Base-by-base conservation (phyloP, 1,284 basidiomycete genomes). In the Pascua sp. region DNA sequence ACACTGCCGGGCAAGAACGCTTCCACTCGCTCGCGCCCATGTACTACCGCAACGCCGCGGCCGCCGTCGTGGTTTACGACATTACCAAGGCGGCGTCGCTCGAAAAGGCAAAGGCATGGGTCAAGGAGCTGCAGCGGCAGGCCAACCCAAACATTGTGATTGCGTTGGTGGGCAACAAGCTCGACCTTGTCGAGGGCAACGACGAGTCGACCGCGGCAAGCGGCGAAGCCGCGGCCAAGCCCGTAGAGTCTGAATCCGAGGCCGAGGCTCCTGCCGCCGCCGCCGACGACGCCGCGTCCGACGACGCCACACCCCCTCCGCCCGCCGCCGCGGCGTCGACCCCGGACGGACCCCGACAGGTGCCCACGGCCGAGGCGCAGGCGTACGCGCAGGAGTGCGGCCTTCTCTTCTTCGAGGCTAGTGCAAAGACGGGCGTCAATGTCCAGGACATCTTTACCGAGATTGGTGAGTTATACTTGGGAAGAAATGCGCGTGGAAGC, bases 31-130 rank as follows among this genome's bases (percentile, higher is more conserved):
- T 79, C 58, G 81, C 81, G 1, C 94, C 94, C 57, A 96, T 98
- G 90, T 98, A 98, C 82, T 98, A 98, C 83, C 87, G 96, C 75
- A 95, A 94, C 71, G 92, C 94, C 62, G 91, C 95, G 70, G 95
- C 95, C 56, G 95, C 96, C 32, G 85, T 98, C 53, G 84, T 98
- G 61, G 85, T 98, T 67, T 98, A 98, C 80, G 95, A 98, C 81
- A 93, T 98, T 67, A 98, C 96, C 68, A 79, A 79, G 61, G 70
- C 77, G 43, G 75, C 89, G 56, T 97, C 93, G 68, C 84, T 98
- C 62, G 96, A 99, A 78, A 98, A 98, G 79, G 95, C 95, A 59
- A 98, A 99, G 81, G 93, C 92, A 40, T 99, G 95, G 95, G 94
- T 99, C 63, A 98, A 98, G 81, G 95, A 99, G 80, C 84, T 99